Base-by-base conservation (phyloP, 2,329 filamentous ascomycete species). In the Aspergillus viridinutans region DNA sequence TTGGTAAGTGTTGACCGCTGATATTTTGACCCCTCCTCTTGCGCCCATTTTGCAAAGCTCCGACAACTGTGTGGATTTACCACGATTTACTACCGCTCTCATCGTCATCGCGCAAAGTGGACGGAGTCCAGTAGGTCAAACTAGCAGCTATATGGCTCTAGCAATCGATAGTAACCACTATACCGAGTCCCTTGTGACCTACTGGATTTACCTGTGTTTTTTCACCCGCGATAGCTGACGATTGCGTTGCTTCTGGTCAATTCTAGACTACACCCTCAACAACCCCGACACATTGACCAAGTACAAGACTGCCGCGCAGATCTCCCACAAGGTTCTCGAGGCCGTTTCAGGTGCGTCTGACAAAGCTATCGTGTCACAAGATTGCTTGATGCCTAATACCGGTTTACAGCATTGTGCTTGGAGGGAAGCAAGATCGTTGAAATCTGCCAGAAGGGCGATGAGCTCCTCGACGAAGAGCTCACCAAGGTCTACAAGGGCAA, bases 401-500 rank as follows among this genome's bases (percentile, higher is more conserved):
- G 29, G 7, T 40, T 21, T 48, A 35, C 68, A 85, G 84, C 80
- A 79, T 84, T 82, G 81, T 84, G 90, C 74, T 83, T 90, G 60
- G 89, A 93, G 62, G 93, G 91, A 68, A 90, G 88, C 77, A 97
- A 96, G 83, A 91, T 97, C 70, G 84, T 97, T 68, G 87, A 91
- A 69, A 85, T 99, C 77, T 99, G 94, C 81, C 88, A 96, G 82
- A 87, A 92, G 81, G 94, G 94, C 67, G 94, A 99, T 81, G 89
- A 92, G 83, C 83, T 99, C 60, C 84, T 99, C 63, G 92, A 94
- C 64, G 93, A 96, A 72, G 94, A 97, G 79, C 83, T 96, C 55
- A 78, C 85, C 73, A 97, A 97, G 83, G 93, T 99, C 71, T 99
- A 94, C 85, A 92, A 96, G 76, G 93, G 92, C 78, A 97, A 97